phyloP scores from a whole-genome alignment of 2,329 filamentous ascomycete species.

The Tolypocladium ovalisporum region DNA sequence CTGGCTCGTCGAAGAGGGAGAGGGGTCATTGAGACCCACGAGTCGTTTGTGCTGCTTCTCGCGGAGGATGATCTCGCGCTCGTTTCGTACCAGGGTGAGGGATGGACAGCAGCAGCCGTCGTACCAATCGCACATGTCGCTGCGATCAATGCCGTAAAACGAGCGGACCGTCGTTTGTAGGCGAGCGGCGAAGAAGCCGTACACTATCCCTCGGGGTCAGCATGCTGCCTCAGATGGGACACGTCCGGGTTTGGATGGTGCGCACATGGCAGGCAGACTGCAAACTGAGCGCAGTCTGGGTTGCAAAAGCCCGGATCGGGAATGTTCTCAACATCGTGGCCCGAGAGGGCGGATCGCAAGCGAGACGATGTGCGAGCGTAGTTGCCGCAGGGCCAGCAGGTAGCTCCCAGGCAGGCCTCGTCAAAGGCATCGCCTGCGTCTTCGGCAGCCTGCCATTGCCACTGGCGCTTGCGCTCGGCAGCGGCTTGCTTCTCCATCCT shows the following conservation, averaged over 20 bases:
- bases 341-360: slow-evolving; percentile 10
- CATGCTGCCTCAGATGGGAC: neutral
- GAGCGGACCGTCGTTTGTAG: slow-evolving; percentile 19
- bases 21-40: slow-evolving; percentile 3
- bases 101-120: slow-evolving; percentile 18
- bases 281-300: slow-evolving; percentile 12
- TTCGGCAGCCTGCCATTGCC: slow-evolving; percentile 7
- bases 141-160: slow-evolving; percentile 21
- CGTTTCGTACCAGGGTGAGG: slow-evolving; percentile 14
- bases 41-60: slow-evolving; percentile 9
- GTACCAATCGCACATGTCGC: slow-evolving; percentile 9
- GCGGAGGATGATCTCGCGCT: slow-evolving; percentile 21
- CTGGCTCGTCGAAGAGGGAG: slow-evolving; percentile 3
- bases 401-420: slow-evolving; percentile 4
- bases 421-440: neutral
- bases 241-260: neutral
- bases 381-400: slow-evolving; percentile 13
- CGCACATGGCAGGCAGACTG: slow-evolving; percentile 16
- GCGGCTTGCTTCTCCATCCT: slow-evolving; percentile 10
- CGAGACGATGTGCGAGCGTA: slow-evolving; percentile 17
- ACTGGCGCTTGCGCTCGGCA: slow-evolving; percentile 4
- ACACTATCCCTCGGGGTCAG: slow-evolving; percentile 13
- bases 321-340: slow-evolving; percentile 7
- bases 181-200: slow-evolving; percentile 14
- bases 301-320: slow-evolving; percentile 9